Conservation (phyloP, 2,329 filamentous ascomycete genomes). For the Epichloe sylvatica region DNA sequence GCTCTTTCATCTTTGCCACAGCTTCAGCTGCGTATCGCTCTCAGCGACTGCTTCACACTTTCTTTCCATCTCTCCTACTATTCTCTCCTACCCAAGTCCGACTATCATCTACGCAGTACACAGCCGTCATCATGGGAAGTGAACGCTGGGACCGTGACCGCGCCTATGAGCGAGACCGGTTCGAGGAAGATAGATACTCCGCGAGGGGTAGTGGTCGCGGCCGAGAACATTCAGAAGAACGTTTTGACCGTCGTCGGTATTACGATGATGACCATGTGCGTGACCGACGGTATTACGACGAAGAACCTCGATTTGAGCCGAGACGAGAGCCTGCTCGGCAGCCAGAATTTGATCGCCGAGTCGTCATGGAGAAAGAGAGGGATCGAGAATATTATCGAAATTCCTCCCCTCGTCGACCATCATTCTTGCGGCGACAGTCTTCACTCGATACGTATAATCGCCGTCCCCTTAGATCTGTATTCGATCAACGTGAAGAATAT, state of each 20-base stretch:
- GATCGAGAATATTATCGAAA: constrained; percentile 33
- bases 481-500: constrained; percentile 45
- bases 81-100: background rate
- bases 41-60: background rate
- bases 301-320: constrained; percentile 30
- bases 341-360: constrained; percentile 37
- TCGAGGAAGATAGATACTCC: constrained; percentile 38
- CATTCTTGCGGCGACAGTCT: constrained; percentile 65
- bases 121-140: constrained; percentile 12
- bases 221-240: constrained; percentile 36
- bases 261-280: constrained; percentile 34
- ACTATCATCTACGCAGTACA: background rate
- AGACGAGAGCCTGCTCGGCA: constrained; percentile 19
- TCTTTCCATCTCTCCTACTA: background rate
- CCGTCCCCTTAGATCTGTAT: constrained; percentile 39
- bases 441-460: constrained; percentile 86
- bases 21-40: too few species aligned
- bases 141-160: constrained; percentile 43
- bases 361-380: constrained; percentile 41
- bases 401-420: constrained; percentile 46
- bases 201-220: constrained; percentile 20
- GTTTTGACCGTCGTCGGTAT: constrained; percentile 32
- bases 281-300: constrained; percentile 42
- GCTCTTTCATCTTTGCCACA: background rate
- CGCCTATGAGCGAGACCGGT: constrained; percentile 27